Evolutionary conservation across 2,329 filamentous ascomycete species (phyloP).

Genomic region (Colletotrichum filicis): DNA sequence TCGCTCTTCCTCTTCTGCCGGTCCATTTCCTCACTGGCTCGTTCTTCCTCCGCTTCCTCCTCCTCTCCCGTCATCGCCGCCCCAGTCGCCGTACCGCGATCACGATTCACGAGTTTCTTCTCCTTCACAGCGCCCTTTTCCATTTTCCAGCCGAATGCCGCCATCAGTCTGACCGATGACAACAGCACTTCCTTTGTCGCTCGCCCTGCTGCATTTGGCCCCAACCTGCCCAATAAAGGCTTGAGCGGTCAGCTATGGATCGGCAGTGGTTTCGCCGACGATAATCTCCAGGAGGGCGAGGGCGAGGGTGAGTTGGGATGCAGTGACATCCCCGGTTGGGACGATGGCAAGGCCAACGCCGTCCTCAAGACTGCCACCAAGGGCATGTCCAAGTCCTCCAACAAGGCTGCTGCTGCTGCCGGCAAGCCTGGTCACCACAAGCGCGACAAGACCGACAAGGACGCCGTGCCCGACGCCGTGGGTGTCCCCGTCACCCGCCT

Average conservation of each 20-base stretch:
- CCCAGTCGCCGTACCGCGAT: slow-evolving; percentile 43
- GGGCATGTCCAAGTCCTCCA: slow-evolving; percentile 37
- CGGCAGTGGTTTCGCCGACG: slow-evolving; percentile 89
- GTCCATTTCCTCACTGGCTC: slow-evolving; percentile 55
- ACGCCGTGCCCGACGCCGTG: slow-evolving; percentile 44
- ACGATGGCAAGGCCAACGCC: slow-evolving; percentile 65
- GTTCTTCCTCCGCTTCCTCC: slow-evolving; percentile 16
- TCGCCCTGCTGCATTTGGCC: slow-evolving; percentile 92
- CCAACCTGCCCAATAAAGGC: slow-evolving; percentile 77
- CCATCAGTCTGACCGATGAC: slow-evolving; percentile 96
- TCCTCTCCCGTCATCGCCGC: slow-evolving; percentile 13
- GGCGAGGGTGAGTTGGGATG: slow-evolving; percentile 91
- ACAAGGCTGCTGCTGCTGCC: slow-evolving; percentile 41
- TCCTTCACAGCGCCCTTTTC: slow-evolving; percentile 82
- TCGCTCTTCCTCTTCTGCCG: slow-evolving; percentile 67
- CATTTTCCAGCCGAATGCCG: slow-evolving; percentile 93
- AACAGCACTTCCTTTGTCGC: slow-evolving; percentile 98
- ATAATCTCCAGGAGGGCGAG: slow-evolving; percentile 71
- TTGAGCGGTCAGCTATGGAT: slow-evolving; percentile 94
- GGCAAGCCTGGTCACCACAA: slow-evolving; percentile 48
- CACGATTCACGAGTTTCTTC: slow-evolving; percentile 68
- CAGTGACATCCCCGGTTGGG: slow-evolving; percentile 93
- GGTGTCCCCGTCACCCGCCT: slow-evolving; percentile 38
- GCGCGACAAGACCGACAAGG: slow-evolving; percentile 44
- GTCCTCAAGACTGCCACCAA: slow-evolving; percentile 53